Percentiles rank a stretch among this genome's conserved stretches.
These are phyloP conservation scores for Xylaria digitata DNA, from an alignment of 2,329 filamentous ascomycete genomes.

Conservation along the genomic window DNA sequence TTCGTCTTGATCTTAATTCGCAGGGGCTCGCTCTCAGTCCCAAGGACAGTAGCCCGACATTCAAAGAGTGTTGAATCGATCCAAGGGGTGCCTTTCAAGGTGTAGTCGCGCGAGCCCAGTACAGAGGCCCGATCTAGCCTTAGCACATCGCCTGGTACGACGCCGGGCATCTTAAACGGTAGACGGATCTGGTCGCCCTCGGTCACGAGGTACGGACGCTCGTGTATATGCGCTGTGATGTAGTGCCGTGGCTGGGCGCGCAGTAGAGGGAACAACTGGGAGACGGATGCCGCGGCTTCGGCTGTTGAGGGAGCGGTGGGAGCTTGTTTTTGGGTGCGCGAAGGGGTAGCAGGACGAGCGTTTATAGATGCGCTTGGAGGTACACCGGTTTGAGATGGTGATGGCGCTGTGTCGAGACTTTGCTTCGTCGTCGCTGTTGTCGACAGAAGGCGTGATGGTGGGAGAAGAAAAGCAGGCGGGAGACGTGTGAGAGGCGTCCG, in stretches of 20 bases:
- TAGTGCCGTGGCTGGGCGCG: slow-evolving; percentile 80
- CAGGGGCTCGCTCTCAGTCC: slow-evolving; percentile 83
- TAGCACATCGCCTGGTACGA: slow-evolving; percentile 83
- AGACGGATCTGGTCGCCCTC: slow-evolving; percentile 79
- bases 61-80: slow-evolving; percentile 86
- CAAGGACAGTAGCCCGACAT: slow-evolving; percentile 86
- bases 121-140: slow-evolving; percentile 86
- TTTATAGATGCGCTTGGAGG: slow-evolving; percentile 32
- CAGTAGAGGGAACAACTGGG: slow-evolving; percentile 74
- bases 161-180: slow-evolving; percentile 81
- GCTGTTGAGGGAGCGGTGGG: slow-evolving; percentile 47
- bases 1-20: slow-evolving; percentile 84
- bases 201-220: slow-evolving; percentile 81
- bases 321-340: slow-evolving; percentile 5
- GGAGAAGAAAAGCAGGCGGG: slow-evolving; percentile 62
- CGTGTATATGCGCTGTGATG: slow-evolving; percentile 83
- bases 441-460: slow-evolving; percentile 57
- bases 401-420: slow-evolving; percentile 47
- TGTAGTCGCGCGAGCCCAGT: slow-evolving; percentile 90
- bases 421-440: slow-evolving; percentile 43
- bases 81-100: slow-evolving; percentile 83
- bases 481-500: slow-evolving; percentile 59
- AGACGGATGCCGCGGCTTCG: slow-evolving; percentile 62
- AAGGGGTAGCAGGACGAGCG: neutral
- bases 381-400: slow-evolving; percentile 46